Conservation (phyloP, 805 yeast species). For the Debaryomyces castellii region DNA sequence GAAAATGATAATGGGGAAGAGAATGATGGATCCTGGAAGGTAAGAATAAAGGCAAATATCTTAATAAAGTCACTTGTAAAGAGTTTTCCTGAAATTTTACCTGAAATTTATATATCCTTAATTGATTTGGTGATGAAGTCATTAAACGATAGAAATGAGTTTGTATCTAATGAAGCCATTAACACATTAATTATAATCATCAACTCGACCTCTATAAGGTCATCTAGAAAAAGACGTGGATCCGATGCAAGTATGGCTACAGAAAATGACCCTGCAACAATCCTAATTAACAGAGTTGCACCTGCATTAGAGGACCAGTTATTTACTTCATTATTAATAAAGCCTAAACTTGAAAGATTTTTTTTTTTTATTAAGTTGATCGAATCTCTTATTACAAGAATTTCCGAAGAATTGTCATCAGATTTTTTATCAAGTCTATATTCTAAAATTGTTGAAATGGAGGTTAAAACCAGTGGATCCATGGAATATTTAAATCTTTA, state of each 20-base stretch:
- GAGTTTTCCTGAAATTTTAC: conserved; percentile 34
- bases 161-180: conserved; percentile 52
- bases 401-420: conserved; percentile 12
- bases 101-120: conserved; percentile 28
- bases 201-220: conserved; percentile 15
- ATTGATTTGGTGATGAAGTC: conserved; percentile 31
- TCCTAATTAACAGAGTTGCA: conserved; percentile 14
- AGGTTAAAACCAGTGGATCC: conserved; percentile 20
- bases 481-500: conserved; percentile 28
- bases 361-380: conserved; percentile 24
- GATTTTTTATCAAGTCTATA: conserved; percentile 18
- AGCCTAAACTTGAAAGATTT: conserved; percentile 18
- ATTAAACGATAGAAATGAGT: conserved; percentile 44
- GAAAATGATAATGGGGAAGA: conserved; percentile 47
- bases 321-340: conserved; percentile 19
- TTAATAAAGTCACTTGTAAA: conserved; percentile 34
- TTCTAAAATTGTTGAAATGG: conserved; percentile 14
- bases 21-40: conserved; percentile 53
- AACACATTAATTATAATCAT: conserved; percentile 44
- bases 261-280: conserved; percentile 18
- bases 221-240: conserved; percentile 6
- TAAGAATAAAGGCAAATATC: conserved; percentile 53
- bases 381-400: conserved; percentile 24
- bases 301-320: conserved; percentile 25
- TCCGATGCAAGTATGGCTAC: conserved; percentile 44